Base-by-base conservation (phyloP, 139 green algal genomes). In the Chlamydomonas urium region DNA sequence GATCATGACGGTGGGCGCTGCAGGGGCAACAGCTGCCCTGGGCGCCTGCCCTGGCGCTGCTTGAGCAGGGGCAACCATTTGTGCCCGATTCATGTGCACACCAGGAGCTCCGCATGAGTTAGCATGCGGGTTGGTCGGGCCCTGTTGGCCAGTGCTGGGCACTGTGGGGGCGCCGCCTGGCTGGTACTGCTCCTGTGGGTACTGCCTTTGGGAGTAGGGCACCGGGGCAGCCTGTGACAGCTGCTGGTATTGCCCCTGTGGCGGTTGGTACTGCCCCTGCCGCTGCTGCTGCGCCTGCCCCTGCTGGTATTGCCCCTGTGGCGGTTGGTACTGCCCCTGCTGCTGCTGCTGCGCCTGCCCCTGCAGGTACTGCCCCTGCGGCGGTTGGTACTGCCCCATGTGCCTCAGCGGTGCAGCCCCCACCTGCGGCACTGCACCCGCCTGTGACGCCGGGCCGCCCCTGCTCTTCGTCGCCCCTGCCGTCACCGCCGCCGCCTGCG, bases 281-380 rank as follows among this genome's bases (percentile, higher is more conserved):
- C 29, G 29, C 71, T 66, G 69, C 50, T 66, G 69, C 48, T 2
- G n/a, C 48, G 29, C 17, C 24, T 31, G 10, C 53, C 17, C 5
- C 17, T 62, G 53, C 23, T 62, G 53, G 17, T 62, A 14, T 62
- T 62, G 53, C 59, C 59, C 17, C 50, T 66, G 69, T 47, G 67
- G 32, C 1, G 29, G 32, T 42, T 66, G 59, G 19, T 47, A n/a
- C 53, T 26, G 53, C 24, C 5, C 19, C 19, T 62, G 53, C 29
- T 42, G 29, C 71, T 66, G 69, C 50, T 66, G 69, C 48, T 2
- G n/a, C 48, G 29, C 17, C 24, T 31, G 10, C 53, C 17, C 5
- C 17, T 62, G 53, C 23, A 31, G 53, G 17, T 62, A 14, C 23
- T 62, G 53, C 59, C 59, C 17, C 50, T 66, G 69, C 29, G 67